phyloP scores from a whole-genome alignment of 306 rosid genomes.

The Gastrolobium bilobum region DNA sequence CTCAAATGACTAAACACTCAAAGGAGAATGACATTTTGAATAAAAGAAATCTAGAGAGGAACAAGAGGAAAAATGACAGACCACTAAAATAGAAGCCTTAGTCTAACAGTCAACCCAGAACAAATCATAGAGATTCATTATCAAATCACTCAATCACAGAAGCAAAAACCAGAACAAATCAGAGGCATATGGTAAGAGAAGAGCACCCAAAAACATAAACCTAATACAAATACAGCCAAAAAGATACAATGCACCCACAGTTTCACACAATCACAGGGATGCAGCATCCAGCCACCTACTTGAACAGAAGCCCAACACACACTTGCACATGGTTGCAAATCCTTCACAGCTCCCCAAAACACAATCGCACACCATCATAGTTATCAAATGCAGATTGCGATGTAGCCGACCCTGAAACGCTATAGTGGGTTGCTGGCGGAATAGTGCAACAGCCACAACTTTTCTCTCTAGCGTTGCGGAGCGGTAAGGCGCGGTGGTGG shows the following conservation, averaged over 20 bases:
- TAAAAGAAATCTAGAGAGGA: not conserved
- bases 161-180: conserved; percentile 1
- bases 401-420: no score
- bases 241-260: not conserved
- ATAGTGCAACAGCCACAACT: no score
- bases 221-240: not conserved
- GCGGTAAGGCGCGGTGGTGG: no score
- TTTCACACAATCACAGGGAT: not conserved
- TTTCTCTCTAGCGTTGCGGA: no score
- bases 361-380: not conserved
- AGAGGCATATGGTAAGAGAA: not conserved
- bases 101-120: not conserved
- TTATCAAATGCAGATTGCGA: no score
- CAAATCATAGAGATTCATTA: not conserved
- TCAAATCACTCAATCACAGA: conserved; percentile 6
- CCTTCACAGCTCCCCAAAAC: not conserved
- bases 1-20: no score
- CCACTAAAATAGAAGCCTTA: not conserved
- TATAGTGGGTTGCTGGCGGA: no score
- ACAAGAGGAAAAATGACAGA: not conserved
- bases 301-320: not conserved
- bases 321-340: not conserved
- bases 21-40: not conserved
- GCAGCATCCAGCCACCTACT: not conserved
- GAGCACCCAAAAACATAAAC: not conserved